phyloP scores from a whole-genome alignment of 2,329 filamentous ascomycete species.

The Talaromyces sp. region DNA sequence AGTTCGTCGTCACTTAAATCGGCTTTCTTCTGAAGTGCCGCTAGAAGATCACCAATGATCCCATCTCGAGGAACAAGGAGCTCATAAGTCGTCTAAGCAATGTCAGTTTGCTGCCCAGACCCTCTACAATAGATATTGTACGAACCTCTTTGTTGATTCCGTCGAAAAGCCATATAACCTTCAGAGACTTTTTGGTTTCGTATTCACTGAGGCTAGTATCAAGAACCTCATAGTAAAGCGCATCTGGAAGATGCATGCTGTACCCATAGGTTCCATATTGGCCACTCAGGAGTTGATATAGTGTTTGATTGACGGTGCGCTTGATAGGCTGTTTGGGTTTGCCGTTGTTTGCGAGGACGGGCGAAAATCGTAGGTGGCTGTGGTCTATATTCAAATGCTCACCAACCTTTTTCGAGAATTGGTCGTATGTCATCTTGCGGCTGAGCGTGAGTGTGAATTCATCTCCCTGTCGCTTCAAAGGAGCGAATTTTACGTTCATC shows the following conservation, averaged over 20 bases:
- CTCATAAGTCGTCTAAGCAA: slow-evolving; percentile 40
- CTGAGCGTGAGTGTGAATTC: slow-evolving; percentile 75
- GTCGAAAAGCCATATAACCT: slow-evolving; percentile 78
- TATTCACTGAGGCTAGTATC: slow-evolving; percentile 92
- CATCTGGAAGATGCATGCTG: slow-evolving; percentile 63
- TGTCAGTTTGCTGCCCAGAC: not conserved
- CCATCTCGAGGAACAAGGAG: slow-evolving; percentile 84
- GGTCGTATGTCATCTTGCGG: slow-evolving; percentile 84
- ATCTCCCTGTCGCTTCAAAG: slow-evolving; percentile 53
- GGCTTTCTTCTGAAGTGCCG: slow-evolving; percentile 71
- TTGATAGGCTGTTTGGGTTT: slow-evolving; percentile 75
- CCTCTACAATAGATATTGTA: not conserved
- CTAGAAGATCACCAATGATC: slow-evolving; percentile 69
- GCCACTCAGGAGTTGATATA: slow-evolving; percentile 72
- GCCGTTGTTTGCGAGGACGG: slow-evolving; percentile 68
- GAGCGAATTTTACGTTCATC: slow-evolving; percentile 70
- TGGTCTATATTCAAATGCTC: slow-evolving; percentile 69
- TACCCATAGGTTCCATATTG: slow-evolving; percentile 67
- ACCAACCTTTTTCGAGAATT: slow-evolving; percentile 75
- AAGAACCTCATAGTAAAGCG: slow-evolving; percentile 84
- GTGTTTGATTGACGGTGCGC: slow-evolving; percentile 62
- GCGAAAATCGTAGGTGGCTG: slow-evolving; percentile 87
- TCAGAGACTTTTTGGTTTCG: slow-evolving; percentile 84
- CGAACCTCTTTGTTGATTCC: slow-evolving; percentile 81
- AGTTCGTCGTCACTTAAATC: slow-evolving; percentile 70